Conservation (phyloP, 768 basidiomycete species). For the Dacryopinax primogenitus region DNA sequence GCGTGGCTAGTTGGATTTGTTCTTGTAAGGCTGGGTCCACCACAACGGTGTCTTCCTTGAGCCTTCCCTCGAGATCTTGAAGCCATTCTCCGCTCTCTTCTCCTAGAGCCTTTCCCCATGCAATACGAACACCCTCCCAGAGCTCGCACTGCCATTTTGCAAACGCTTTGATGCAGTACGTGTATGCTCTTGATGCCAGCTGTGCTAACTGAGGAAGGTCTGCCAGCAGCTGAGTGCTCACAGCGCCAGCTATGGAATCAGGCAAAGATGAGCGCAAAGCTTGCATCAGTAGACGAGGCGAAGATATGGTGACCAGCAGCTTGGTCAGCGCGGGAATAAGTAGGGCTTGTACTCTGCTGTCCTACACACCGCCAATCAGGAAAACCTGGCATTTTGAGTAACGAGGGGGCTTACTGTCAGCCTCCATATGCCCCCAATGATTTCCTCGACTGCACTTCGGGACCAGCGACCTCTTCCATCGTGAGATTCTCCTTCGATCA, state of each 20-base stretch:
- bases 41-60: not conserved
- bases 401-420: not conserved
- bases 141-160: constrained; percentile 46
- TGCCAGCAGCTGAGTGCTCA: constrained; percentile 54
- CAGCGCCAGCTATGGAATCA: not conserved
- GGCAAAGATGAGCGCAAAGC: not conserved
- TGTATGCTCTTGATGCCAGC: constrained; percentile 49
- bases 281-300: not conserved
- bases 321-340: not conserved
- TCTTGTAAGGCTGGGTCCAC: not conserved
- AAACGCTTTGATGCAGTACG: constrained; percentile 39
- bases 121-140: constrained; percentile 26
- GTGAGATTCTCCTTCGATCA: not conserved
- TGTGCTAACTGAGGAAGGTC: constrained; percentile 57
- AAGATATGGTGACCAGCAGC: not conserved
- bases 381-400: not conserved
- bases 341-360: not conserved
- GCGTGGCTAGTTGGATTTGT: not conserved
- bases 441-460: not conserved
- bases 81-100: not conserved
- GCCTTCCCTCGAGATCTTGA: not conserved
- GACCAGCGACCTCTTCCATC: not conserved
- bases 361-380: not conserved
- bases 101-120: not conserved
- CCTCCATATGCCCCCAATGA: not conserved